Evolutionary conservation across 1,139 yeast genomes (phyloP).

Genomic region (Pichia sorboxylosa): DNA sequence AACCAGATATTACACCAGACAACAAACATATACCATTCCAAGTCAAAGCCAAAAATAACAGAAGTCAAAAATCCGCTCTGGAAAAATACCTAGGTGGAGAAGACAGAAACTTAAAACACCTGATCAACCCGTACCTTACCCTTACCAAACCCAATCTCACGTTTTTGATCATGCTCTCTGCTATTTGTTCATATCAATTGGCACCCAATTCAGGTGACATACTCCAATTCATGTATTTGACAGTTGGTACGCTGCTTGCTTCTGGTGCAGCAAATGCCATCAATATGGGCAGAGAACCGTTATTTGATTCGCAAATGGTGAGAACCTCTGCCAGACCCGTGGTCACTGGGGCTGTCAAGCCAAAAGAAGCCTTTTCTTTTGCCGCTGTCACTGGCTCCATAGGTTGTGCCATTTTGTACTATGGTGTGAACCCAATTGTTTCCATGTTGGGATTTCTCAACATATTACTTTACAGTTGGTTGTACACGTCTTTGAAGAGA

Average conservation of each 20-base stretch:
- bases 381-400: conserved; percentile 62
- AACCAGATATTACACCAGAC: conserved; percentile 1
- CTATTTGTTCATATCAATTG: conserved; percentile 87
- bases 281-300: conserved; percentile 94
- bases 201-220: conserved; percentile 75
- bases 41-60: conserved; percentile 30
- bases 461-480: conserved; percentile 75
- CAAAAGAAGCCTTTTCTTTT: conserved; percentile 67
- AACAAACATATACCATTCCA: conserved; percentile 43
- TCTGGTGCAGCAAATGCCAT: conserved; percentile 95
- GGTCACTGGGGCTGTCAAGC: conserved; percentile 68
- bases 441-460: conserved; percentile 68
- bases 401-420: conserved; percentile 59
- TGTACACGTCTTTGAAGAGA: conserved; percentile 83
- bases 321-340: conserved; percentile 87
- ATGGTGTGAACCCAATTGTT: conserved; percentile 81
- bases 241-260: conserved; percentile 76
- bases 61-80: conserved; percentile 14
- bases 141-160: conserved; percentile 85
- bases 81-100: conserved; percentile 18
- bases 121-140: conserved; percentile 54
- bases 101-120: conserved; percentile 23
- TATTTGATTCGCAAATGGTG: conserved; percentile 76
- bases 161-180: conserved; percentile 75
- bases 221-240: conserved; percentile 55